phyloP scores from a whole-genome alignment of 805 yeast species.

The Barnettozyma sucrosica region DNA sequence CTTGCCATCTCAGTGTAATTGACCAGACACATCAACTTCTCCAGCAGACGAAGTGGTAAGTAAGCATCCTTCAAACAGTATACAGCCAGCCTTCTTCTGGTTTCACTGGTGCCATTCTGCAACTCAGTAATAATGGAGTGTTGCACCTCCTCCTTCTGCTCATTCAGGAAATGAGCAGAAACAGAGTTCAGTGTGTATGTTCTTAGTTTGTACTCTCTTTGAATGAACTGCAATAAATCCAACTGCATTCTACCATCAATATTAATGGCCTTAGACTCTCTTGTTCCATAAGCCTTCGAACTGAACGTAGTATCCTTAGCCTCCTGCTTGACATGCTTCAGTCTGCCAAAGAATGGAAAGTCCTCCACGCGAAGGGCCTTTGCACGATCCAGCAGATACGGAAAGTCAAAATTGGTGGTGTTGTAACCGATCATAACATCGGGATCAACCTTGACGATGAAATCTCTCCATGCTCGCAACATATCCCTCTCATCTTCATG shows the following conservation, averaged over 20 bases:
- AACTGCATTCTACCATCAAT: constrained; percentile 95
- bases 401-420: constrained; percentile 90
- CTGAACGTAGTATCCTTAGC: constrained; percentile 78
- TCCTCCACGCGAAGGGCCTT: constrained; percentile 52
- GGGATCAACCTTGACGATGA: constrained; percentile 80
- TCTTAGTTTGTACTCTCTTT: constrained; percentile 90
- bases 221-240: constrained; percentile 87
- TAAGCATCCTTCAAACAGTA: constrained; percentile 96
- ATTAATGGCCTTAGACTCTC: constrained; percentile 86
- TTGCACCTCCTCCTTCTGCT: constrained; percentile 97
- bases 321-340: constrained; percentile 63
- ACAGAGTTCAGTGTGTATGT: constrained; percentile 94
- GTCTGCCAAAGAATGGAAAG: constrained; percentile 86
- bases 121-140: constrained; percentile 93
- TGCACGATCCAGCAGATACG: constrained; percentile 87
- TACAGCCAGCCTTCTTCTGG: constrained; percentile 92
- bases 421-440: constrained; percentile 97
- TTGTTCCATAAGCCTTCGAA: constrained; percentile 93
- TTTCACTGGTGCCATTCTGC: constrained; percentile 87
- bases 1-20: constrained; percentile 99
- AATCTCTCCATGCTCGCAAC: constrained; percentile 82
- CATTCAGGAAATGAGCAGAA: constrained; percentile 86
- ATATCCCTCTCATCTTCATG: constrained; percentile 72
- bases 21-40: constrained; percentile 92
- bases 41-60: constrained; percentile 79